Evolutionary conservation across 1,284 basidiomycete genomes (phyloP).

Genomic region (Butyriboletus appendiculatus): DNA sequence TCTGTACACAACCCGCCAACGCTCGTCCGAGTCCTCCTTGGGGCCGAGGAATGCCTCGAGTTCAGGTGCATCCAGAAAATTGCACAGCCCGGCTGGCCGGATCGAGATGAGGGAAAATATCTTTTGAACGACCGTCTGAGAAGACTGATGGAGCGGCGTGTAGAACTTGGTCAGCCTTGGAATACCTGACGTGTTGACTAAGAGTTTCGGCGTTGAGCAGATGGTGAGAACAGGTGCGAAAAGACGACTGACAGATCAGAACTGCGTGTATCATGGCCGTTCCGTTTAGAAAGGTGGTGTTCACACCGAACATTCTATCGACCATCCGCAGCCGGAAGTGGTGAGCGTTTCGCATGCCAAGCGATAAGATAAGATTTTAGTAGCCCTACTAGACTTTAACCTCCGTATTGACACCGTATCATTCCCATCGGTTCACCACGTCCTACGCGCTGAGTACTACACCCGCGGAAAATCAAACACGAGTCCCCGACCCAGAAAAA

Average conservation of each 20-base stretch:
- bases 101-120: constrained; percentile 84
- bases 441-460: not conserved
- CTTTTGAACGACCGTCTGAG: constrained; percentile 75
- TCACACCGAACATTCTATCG: not conserved
- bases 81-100: constrained; percentile 80
- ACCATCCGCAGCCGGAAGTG: not conserved
- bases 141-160: constrained; percentile 76
- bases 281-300: not conserved
- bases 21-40: constrained; percentile 54
- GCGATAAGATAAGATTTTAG: constrained; percentile 7
- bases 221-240: constrained; percentile 45
- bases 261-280: constrained; percentile 84
- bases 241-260: constrained; percentile 58
- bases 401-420: not conserved
- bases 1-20: constrained; percentile 77
- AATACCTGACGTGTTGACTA: constrained; percentile 88
- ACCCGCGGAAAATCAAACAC: constrained; percentile 3
- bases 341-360: not conserved
- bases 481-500: not conserved
- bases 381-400: not conserved
- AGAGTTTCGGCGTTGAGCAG: constrained; percentile 18
- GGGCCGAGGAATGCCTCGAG: constrained; percentile 73
- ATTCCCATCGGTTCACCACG: not conserved
- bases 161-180: constrained; percentile 97
- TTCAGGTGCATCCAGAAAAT: constrained; percentile 92